Evolutionary conservation across 2,329 filamentous ascomycete species (phyloP), one percentile per base, ranked within the genome.

Genomic region (Diaporthe vexans): DNA sequence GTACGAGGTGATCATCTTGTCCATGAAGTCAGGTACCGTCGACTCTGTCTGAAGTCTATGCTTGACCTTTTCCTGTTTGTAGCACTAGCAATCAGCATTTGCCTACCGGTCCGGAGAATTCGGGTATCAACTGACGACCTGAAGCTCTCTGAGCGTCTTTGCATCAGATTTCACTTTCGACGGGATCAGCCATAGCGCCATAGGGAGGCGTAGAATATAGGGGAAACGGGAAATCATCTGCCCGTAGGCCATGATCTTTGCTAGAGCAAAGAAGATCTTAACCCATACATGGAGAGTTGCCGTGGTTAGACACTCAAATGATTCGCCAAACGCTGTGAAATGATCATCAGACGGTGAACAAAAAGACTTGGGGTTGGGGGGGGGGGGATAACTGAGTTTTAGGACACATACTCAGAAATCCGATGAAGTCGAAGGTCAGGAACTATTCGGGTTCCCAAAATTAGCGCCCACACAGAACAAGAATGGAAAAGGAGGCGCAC

Each of bases 191-290:
- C 58, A 63, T 7, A 63, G 1, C 24, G 58, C 58, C 10, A 63
- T 5, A 1, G 58, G 58, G 3, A 63, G 8, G 15, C 58, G 58
- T 6, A 63, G 24, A 17, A 43, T 6, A 15, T 61, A 61, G 1
- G 57, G 57, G n/a, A 61, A 61, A n/a, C 57, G 57, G 2, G 57
- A 40, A 26, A 61, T 9, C 35, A 61, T 26, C 40, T 61, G 57
- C 21, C 10, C 21, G 43, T 43, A 61, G 13, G 57, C 57, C 57
- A 61, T 21, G 21, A 19, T 24, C 57, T 61, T 61, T 19, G 57
- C 57, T n/a, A 61, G n/a, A 2, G 57, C 6, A 35, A 61, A 61
- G 4, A 61, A 61, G 13, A 61, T 61, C 19, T 61, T 43, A 5
- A 61, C n/a, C 57, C 57, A 61, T 0, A 15, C 19, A 26, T 61